Evolutionary conservation across 192 early-diverging fungal genomes (phyloP).

Genomic region (Entophlyctis luteolus): DNA sequence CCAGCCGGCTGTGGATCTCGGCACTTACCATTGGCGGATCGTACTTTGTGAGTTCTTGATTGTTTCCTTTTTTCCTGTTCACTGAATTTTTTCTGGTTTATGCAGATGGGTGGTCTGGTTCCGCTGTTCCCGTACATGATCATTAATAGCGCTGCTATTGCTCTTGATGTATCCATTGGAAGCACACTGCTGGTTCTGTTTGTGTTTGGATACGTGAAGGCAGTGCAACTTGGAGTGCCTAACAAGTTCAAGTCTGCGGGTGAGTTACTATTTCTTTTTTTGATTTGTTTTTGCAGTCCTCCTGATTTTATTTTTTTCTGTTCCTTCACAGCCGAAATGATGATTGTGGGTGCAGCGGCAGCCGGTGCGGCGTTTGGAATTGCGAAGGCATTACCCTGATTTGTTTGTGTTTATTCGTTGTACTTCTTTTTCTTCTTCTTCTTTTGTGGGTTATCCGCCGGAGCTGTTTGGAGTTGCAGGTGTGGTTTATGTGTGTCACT

Average conservation of each 20-base stretch:
- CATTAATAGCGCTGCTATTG: slow-evolving; percentile 31
- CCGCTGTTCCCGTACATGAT: slow-evolving; percentile 57
- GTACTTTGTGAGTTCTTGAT: too few relatives aligned
- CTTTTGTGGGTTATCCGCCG: too few relatives aligned
- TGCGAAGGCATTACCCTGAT: slow-evolving; percentile 30
- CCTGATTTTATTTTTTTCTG: neutral
- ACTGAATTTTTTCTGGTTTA: neutral
- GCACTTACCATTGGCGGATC: slow-evolving; percentile 57
- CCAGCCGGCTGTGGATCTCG: slow-evolving; percentile 50
- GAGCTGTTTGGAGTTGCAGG: too few relatives aligned
- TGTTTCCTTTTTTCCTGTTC: neutral
- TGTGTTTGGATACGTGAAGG: slow-evolving; percentile 61
- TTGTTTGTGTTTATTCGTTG: too few relatives aligned
- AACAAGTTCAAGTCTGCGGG: slow-evolving; percentile 5
- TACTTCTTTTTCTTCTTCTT: too few relatives aligned
- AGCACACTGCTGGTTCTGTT: slow-evolving; percentile 51
- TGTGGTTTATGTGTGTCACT: too few relatives aligned
- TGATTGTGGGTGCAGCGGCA: slow-evolving; percentile 25
- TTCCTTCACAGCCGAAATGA: slow-evolving; percentile 19
- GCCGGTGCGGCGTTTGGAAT: slow-evolving; percentile 29
- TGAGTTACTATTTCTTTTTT: too few relatives aligned
- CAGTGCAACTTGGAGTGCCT: slow-evolving; percentile 35
- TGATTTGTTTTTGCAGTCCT: neutral
- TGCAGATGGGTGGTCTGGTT: slow-evolving; percentile 56
- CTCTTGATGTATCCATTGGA: slow-evolving; percentile 48